Base-by-base conservation (phyloP, 2,329 filamentous ascomycete species). In the Colletotrichum coccodes region DNA sequence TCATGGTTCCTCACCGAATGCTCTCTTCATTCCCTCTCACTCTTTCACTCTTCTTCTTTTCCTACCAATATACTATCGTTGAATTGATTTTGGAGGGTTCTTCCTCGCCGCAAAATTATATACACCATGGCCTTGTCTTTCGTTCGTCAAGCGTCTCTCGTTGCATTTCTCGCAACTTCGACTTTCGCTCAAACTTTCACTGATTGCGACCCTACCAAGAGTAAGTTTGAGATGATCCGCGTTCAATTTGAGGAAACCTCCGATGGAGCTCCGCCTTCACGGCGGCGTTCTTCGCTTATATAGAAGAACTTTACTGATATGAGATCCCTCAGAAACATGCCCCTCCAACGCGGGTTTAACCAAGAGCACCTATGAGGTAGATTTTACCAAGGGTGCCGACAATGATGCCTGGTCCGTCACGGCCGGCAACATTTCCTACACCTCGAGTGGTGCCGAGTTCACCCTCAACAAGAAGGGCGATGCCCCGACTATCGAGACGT, bases 361-460 rank as follows among this genome's bases (percentile, higher is more conserved):
- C 34, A 88, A 72, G 84, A 81, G 57, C 78, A 79, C 84, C 72
- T 74, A 80, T n/a, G 80, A 88, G 46, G 71, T 80, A 76, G 91
- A 94, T 80, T 93, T 95, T 78, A 89, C 86, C 40, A 81, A 87
- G 63, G 90, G 90, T 40, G 75, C 83, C 4, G 91, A 91, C 26
- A 82, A 87, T 5, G 30, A 46, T 23, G 62, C 70, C 30, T 72
- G 76, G 50, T 75, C 76, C 18, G 72, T 71, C 11, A 56, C 76
- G 21, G 73, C 67, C 3, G 74, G 75, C 36, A 75, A 68, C 2
- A 64, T 78, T 26, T 68, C 72, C 1, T 78, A 78, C 60, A 68
- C 70, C 9, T 59, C 70, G 28, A 66, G 73, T 6, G 80, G 80
- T 9, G 79, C 77, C 44, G 70, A 74, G 60, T 78, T 80, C 75